Evolutionary conservation across 106 monocot genomes (phyloP), one percentile per base, ranked within the genome.

Genomic region (Dioscorea zingiberensis): DNA sequence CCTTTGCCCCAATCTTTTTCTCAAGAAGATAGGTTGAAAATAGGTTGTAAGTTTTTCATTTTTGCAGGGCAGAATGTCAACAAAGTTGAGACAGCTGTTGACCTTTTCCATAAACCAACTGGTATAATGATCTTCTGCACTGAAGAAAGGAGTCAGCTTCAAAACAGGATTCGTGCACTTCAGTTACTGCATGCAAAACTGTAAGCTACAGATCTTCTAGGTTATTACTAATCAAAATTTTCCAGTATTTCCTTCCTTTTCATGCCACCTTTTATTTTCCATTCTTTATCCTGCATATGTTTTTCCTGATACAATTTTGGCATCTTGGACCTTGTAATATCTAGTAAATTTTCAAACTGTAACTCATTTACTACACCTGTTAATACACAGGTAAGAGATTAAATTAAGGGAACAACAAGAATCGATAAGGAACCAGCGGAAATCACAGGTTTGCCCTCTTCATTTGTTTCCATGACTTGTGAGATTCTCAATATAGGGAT

Each of bases 41-140:
- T 8, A 38, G 38, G 4, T 38, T 10, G 0, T 38, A 51, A 18
- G 14, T 15, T 55, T 13, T 70, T 73, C 13, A 49, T 62, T 24
- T 54, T 22, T 85, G 67, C 85, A 94, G 94, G 94, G 63, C 95
- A 91, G 74, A 95, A 97, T 78, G 95, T 97, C 47, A 97, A 97
- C 74, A 97, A 97, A 76, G 95, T 97, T 59, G 95, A 97, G 80
- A 97, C 95, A 59, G 95, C 95, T 48, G 69, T 91, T 54, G 95
- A 91, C 53, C 95, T 97, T 76, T 71, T 88, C 59, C 95, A 97
- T 75, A 97, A 91, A 72, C 95, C 95, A 45, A 85, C 95, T 23
- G 95, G 95, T 48, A 97, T 97, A 63, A 83, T 91, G 14, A 91
- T 97, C 48, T 97, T 97, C 69, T 97, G 95, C 60, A 97, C 95